These are phyloP conservation scores for Dimargaris cristalligena DNA, from an alignment of 192 early-diverging fungal species.

Conservation along the genomic window DNA sequence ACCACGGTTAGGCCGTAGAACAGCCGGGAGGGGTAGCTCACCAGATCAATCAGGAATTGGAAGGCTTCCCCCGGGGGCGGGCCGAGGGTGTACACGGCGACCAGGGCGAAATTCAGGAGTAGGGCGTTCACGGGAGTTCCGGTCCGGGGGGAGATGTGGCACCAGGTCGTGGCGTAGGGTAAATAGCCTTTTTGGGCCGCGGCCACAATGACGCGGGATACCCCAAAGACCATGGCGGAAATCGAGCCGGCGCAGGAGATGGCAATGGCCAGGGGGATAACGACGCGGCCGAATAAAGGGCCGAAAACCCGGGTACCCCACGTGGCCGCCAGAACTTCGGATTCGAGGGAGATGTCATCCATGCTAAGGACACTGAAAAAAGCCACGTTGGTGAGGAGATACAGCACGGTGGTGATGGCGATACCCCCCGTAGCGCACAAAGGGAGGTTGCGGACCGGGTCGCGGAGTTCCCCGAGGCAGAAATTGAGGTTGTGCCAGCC, in stretches of 20 bases:
- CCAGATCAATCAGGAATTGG: slow-evolving; percentile 34
- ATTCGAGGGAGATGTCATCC: slow-evolving; percentile 43
- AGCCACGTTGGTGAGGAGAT: slow-evolving; percentile 61
- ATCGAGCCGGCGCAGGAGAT: slow-evolving; percentile 33
- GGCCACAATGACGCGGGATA: slow-evolving; percentile 29
- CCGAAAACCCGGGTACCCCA: slow-evolving; percentile 40
- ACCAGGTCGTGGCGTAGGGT: slow-evolving; percentile 26
- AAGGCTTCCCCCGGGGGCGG: slow-evolving; percentile 36
- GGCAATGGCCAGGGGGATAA: slow-evolving; percentile 32
- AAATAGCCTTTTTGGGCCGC: slow-evolving; percentile 31
- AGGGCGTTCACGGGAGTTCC: slow-evolving; percentile 31
- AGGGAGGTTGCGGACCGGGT: slow-evolving; percentile 60
- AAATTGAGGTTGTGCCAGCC: slow-evolving; percentile 65
- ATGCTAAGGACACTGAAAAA: slow-evolving; percentile 61
- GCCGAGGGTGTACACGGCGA: slow-evolving; percentile 21
- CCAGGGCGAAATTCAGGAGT: slow-evolving; percentile 25
- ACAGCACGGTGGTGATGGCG: slow-evolving; percentile 46
- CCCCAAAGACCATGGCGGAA: slow-evolving; percentile 30
- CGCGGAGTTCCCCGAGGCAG: slow-evolving; percentile 63
- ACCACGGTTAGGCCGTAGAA: slow-evolving; percentile 37
- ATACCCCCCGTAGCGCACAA: slow-evolving; percentile 59
- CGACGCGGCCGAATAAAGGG: slow-evolving; percentile 24
- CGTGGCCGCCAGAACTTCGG: slow-evolving; percentile 33
- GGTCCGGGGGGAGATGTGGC: slow-evolving; percentile 23
- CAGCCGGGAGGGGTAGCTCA: slow-evolving; percentile 37